Conservation (phyloP, 306 rosid genomes). For the Fragaria ananassa region DNA sequence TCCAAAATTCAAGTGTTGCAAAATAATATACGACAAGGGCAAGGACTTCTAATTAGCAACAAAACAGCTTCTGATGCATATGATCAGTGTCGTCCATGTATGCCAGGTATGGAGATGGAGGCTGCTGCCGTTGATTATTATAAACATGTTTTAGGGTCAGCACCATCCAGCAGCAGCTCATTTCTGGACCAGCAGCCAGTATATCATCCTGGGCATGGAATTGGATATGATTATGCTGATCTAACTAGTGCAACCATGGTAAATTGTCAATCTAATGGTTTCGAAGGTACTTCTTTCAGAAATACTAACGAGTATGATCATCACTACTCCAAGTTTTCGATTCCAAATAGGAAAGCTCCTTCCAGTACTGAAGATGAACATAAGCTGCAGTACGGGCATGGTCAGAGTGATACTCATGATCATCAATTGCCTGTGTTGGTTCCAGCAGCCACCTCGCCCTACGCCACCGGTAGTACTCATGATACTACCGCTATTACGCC, state of each 20-base stretch:
- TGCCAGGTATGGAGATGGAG: slow-evolving; percentile 12
- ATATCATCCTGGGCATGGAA: background rate
- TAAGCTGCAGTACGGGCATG: background rate
- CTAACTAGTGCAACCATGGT: background rate
- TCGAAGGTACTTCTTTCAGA: background rate
- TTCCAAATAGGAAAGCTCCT: background rate
- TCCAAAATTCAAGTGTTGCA: background rate
- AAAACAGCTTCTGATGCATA: background rate
- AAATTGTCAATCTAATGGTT: background rate
- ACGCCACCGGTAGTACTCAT: background rate
- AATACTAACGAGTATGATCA: background rate
- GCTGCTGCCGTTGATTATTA: background rate
- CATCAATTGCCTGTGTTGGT: slow-evolving; percentile 44
- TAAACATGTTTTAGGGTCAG: slow-evolving; percentile 31
- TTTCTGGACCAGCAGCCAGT: slow-evolving; percentile 21
- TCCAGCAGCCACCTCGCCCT: background rate
- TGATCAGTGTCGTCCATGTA: background rate
- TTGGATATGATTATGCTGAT: background rate
- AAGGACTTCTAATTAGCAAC: background rate
- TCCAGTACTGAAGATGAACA: background rate
- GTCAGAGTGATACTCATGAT: background rate
- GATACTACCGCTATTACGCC: background rate
- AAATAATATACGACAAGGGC: background rate
- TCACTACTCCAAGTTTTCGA: background rate
- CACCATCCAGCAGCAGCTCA: slow-evolving; percentile 23